Base-by-base conservation (phyloP, 805 yeast species). In the Lipomyces yamadae region DNA sequence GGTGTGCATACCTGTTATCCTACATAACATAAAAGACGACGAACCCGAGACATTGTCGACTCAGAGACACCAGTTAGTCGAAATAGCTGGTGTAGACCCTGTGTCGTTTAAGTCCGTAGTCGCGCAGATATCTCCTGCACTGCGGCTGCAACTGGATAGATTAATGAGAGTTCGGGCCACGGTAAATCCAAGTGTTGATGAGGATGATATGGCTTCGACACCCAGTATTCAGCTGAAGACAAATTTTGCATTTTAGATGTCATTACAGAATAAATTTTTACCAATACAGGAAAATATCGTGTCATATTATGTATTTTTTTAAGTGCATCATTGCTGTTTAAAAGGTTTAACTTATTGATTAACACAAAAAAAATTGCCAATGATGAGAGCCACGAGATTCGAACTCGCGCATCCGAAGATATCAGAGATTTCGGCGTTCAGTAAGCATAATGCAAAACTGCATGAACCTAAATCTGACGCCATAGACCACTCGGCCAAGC, bases 51-150 rank as follows among this genome's bases (percentile, higher is more conserved):
- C 34, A n/a, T 56, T 13, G 39, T 37, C 53, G 34, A 37, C 42
- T 29, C 67, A 62, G 69, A 37, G 74, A 60, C 53, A 67, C 64
- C 55, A 68, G 63, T 72, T 79, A 11, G 65, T 79, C 13, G 76
- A 73, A 56, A 68, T 79, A 24, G 77, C 78, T 2, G 60, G 68
- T 11, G 59, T 68, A 29, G 77, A 78, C 56, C 72, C 77, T 8
- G 66, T 62, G 18, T 62, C 71, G 33, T 79, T 79, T 80, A 81
- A 74, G 58, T 60, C 30, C 60, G 78, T 42, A 74, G 87, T 55
- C 82, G 85, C 74, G 74, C 72, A 42, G 70, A 86, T 75, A 83
- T 84, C 61, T 79, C 83, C 69, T 61, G 74, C 32, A 74, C 79
- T 66, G 65, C 70, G 62, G 60, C 62, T 52, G 57, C 53, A 55